Percentiles rank a stretch among this genome's conserved stretches.
Conservation (phyloP, 2,329 filamentous ascomycete genomes). For the Pseudodiploospora longispora region DNA sequence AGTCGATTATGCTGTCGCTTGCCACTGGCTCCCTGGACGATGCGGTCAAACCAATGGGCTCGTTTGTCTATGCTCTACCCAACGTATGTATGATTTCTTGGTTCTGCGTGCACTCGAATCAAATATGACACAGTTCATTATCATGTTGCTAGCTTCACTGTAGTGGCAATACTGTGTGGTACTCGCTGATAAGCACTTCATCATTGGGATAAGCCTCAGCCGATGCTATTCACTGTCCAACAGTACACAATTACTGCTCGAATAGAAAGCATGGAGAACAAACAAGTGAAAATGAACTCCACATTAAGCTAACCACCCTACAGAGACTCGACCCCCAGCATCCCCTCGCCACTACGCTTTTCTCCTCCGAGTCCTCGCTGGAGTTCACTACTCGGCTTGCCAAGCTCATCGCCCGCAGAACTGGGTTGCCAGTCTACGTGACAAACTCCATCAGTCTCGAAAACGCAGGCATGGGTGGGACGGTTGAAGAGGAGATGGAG, state of each 20-base stretch:
- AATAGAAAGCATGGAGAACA: no score
- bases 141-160: slow-evolving; percentile 1
- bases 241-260: no score
- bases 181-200: no score
- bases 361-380: slow-evolving; percentile 63
- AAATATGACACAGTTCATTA: neutral
- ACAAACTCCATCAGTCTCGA: slow-evolving; percentile 78
- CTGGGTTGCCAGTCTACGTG: slow-evolving; percentile 74
- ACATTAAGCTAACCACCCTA: neutral
- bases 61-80: slow-evolving; percentile 88
- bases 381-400: slow-evolving; percentile 84
- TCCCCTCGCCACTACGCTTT: slow-evolving; percentile 71
- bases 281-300: no score
- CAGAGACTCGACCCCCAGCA: slow-evolving; percentile 48
- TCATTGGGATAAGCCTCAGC: no score
- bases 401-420: slow-evolving; percentile 69
- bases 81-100: slow-evolving; percentile 50
- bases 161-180: slow-evolving; percentile 3
- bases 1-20: slow-evolving; percentile 52
- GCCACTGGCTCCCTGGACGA: slow-evolving; percentile 50
- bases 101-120: neutral
- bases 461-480: slow-evolving; percentile 65
- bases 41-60: slow-evolving; percentile 58
- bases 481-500: slow-evolving; percentile 90
- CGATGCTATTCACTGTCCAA: no score